These are phyloP conservation scores for Piper longum DNA, from an alignment of 164 flowering plant species.

Conservation along the genomic window DNA sequence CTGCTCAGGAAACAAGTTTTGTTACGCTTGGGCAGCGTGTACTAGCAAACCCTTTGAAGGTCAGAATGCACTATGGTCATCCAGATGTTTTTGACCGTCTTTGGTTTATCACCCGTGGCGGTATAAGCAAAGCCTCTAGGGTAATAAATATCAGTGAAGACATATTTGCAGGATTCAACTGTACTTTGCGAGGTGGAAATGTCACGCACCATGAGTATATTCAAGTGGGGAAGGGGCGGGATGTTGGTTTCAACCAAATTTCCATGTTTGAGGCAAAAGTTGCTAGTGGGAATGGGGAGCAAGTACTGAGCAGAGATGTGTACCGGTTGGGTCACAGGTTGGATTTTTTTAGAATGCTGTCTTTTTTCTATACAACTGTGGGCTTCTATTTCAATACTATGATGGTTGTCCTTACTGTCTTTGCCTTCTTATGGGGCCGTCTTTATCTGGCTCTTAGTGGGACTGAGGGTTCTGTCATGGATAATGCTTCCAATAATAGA, in stretches of 20 bases:
- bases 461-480: slow-evolving; percentile 32
- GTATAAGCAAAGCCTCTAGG: slow-evolving; percentile 87
- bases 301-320: slow-evolving; percentile 77
- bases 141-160: slow-evolving; percentile 94
- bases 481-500: slow-evolving; percentile 26
- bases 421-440: slow-evolving; percentile 81
- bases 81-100: slow-evolving; percentile 96
- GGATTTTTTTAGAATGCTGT: slow-evolving; percentile 91
- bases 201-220: slow-evolving; percentile 97
- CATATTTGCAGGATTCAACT: slow-evolving; percentile 92
- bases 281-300: slow-evolving; percentile 97
- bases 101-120: slow-evolving; percentile 86
- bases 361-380: slow-evolving; percentile 73
- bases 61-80: slow-evolving; percentile 95
- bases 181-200: slow-evolving; percentile 87
- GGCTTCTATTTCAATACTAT: slow-evolving; percentile 72
- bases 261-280: slow-evolving; percentile 97
- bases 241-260: slow-evolving; percentile 91
- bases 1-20: slow-evolving; percentile 91
- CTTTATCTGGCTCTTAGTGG: slow-evolving; percentile 89
- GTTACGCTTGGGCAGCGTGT: slow-evolving; percentile 93
- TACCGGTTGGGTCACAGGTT: slow-evolving; percentile 86
- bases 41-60: slow-evolving; percentile 86
- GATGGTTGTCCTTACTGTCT: slow-evolving; percentile 68
- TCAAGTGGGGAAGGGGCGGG: slow-evolving; percentile 96